These are phyloP conservation scores for Extremus antarcticus DNA, from an alignment of 495 filamentous ascomycete genomes.

Conservation along the genomic window DNA sequence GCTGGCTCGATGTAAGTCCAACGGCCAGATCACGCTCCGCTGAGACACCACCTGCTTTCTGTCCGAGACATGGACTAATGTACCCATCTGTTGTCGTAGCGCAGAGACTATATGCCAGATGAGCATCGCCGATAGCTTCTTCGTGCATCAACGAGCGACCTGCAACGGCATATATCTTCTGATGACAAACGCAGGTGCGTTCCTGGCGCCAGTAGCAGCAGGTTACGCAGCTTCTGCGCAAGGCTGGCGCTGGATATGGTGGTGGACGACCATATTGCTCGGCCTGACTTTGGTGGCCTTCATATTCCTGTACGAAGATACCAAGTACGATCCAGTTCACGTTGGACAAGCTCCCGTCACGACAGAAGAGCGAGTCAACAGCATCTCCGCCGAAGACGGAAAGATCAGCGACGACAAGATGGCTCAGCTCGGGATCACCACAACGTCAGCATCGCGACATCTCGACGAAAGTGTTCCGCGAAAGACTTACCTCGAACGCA, in stretches of 20 bases:
- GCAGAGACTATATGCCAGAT: slow-evolving; percentile 32
- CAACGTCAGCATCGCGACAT: not conserved
- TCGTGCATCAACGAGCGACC: slow-evolving; percentile 45
- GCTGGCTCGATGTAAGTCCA: slow-evolving; percentile 12
- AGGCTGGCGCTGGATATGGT: slow-evolving; percentile 13
- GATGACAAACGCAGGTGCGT: slow-evolving; percentile 5
- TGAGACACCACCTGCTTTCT: too few species aligned
- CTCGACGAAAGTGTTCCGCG: not conserved
- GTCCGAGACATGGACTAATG: too few species aligned
- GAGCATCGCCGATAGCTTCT: slow-evolving; percentile 48
- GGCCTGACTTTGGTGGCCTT: not conserved
- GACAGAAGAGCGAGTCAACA: not conserved
- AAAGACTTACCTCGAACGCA: not conserved
- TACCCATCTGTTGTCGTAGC: too few species aligned
- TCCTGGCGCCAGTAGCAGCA: slow-evolving; percentile 9
- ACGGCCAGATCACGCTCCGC: too few species aligned
- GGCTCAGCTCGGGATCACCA: not conserved
- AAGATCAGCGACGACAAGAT: not conserved
- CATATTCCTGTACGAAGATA: slow-evolving; percentile 7
- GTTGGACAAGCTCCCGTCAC: not conserved
- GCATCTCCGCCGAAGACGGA: not conserved
- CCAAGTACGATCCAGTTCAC: not conserved
- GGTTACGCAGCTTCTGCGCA: slow-evolving; percentile 2
- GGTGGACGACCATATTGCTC: slow-evolving; percentile 8
- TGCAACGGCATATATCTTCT: slow-evolving; percentile 37